These are phyloP conservation scores for Aspergillus texensis DNA, from an alignment of 2,329 filamentous ascomycete genomes.

Conservation along the genomic window DNA sequence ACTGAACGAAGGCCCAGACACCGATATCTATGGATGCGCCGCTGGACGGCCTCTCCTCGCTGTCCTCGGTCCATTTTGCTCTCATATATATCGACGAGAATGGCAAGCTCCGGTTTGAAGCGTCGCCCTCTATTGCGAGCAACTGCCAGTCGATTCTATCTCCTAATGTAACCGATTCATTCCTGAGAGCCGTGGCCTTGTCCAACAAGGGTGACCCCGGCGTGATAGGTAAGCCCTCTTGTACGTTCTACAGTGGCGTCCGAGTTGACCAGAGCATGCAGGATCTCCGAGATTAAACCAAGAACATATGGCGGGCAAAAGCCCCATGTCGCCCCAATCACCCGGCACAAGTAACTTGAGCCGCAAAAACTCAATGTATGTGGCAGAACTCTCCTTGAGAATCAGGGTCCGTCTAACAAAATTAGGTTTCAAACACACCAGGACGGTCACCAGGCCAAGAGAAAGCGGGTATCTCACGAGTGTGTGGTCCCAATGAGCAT, in stretches of 20 bases:
- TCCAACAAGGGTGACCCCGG: conserved; percentile 26
- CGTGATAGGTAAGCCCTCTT: conserved; percentile 23
- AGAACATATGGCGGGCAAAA: conserved; percentile 15
- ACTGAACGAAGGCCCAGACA: conserved; percentile 17
- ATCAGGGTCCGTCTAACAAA: neutral
- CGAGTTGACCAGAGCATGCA: conserved; percentile 6
- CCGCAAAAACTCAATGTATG: conserved; percentile 15
- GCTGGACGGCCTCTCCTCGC: conserved; percentile 24
- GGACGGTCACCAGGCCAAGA: conserved; percentile 17
- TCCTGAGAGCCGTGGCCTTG: conserved; percentile 32
- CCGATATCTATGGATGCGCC: conserved; percentile 27
- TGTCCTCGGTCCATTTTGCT: conserved; percentile 33
- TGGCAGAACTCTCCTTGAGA: neutral
- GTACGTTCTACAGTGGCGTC: neutral
- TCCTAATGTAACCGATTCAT: conserved; percentile 31
- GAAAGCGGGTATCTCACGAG: conserved; percentile 23
- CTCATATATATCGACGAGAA: conserved; percentile 35
- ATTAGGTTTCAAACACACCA: conserved; percentile 11
- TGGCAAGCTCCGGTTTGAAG: conserved; percentile 34
- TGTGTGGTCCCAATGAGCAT: conserved; percentile 27
- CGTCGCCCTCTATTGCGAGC: conserved; percentile 33
- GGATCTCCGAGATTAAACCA: conserved; percentile 6
- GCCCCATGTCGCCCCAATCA: conserved; percentile 22
- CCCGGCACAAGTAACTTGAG: conserved; percentile 8
- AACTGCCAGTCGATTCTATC: conserved; percentile 32